Evolutionary conservation across 345 rosid species (phyloP).

Genomic region (Salix purpurea): DNA sequence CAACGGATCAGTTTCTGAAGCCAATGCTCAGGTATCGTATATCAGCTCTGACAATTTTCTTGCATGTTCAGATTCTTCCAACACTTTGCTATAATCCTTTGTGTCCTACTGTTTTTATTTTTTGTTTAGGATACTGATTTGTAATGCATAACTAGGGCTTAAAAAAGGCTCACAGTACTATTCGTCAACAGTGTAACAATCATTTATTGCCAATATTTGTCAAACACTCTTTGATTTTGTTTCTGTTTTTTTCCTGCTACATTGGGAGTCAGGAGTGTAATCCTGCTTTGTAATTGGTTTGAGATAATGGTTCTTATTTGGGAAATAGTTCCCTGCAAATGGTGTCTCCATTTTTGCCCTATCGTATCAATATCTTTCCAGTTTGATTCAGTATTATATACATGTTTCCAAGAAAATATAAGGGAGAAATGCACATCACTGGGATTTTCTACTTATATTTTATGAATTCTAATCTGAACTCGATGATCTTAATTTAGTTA

Average conservation of each 20-base stretch:
- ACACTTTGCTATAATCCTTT: background rate
- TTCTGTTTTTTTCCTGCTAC: background rate
- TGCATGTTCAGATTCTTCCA: background rate
- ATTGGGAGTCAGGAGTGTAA: background rate
- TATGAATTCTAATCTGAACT: background rate
- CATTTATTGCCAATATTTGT: background rate
- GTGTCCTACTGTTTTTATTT: background rate
- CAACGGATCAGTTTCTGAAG: slow-evolving; percentile 70
- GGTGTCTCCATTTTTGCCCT: background rate
- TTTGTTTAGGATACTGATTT: too few relatives aligned
- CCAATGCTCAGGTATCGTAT: slow-evolving; percentile 75
- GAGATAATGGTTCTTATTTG: background rate
- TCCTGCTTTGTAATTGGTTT: background rate
- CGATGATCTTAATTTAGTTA: background rate
- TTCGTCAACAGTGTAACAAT: too few relatives aligned
- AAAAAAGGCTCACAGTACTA: too few relatives aligned
- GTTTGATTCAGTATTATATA: background rate
- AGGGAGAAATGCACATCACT: background rate
- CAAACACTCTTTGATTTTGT: background rate
- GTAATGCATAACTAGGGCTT: too few relatives aligned
- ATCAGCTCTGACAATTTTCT: background rate
- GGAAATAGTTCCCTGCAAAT: background rate
- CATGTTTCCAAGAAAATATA: background rate
- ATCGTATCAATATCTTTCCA: background rate
- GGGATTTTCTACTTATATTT: background rate